These are phyloP conservation scores for Teunomyces tritomae DNA, from an alignment of 805 yeast genomes.

Conservation along the genomic window DNA sequence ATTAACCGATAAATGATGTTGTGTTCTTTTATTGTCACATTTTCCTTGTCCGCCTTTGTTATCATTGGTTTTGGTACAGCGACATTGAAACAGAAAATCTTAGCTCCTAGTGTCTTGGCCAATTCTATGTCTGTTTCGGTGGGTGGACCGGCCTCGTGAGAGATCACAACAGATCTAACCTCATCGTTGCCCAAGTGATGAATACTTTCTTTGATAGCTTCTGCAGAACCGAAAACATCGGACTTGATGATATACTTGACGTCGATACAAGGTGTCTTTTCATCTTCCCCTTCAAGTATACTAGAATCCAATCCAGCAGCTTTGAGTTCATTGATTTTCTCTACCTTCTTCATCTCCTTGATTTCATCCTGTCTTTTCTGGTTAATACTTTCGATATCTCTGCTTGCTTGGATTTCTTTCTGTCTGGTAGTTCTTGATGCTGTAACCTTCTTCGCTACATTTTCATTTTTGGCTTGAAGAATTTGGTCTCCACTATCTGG, in stretches of 20 bases:
- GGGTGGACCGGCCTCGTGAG: conserved; percentile 78
- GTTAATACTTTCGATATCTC: conserved; percentile 70
- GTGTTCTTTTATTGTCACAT: conserved; percentile 59
- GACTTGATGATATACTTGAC: conserved; percentile 74
- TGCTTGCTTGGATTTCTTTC: conserved; percentile 52
- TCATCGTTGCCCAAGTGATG: conserved; percentile 83
- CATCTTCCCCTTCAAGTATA: conserved; percentile 39
- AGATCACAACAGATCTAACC: conserved; percentile 66
- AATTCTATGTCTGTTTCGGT: conserved; percentile 41
- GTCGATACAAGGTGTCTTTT: conserved; percentile 20
- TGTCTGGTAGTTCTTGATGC: conserved; percentile 58
- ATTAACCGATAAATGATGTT: conserved; percentile 85
- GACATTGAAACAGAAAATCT: conserved; percentile 76
- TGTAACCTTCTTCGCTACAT: conserved; percentile 70
- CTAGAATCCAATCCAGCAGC: conserved; percentile 57
- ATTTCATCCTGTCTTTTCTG: conserved; percentile 56
- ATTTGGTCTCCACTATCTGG: conserved; percentile 90
- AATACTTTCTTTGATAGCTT: conserved; percentile 84
- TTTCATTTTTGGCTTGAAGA: conserved; percentile 72
- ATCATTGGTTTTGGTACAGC: conserved; percentile 62
- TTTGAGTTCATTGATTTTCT: conserved; percentile 54
- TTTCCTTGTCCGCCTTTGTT: conserved; percentile 53
- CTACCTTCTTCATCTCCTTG: conserved; percentile 51
- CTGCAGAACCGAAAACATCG: conserved; percentile 93
- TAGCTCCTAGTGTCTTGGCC: conserved; percentile 51